phyloP scores from a whole-genome alignment of 352 stramenopile species.

The Thalassiosira mediterranea region DNA sequence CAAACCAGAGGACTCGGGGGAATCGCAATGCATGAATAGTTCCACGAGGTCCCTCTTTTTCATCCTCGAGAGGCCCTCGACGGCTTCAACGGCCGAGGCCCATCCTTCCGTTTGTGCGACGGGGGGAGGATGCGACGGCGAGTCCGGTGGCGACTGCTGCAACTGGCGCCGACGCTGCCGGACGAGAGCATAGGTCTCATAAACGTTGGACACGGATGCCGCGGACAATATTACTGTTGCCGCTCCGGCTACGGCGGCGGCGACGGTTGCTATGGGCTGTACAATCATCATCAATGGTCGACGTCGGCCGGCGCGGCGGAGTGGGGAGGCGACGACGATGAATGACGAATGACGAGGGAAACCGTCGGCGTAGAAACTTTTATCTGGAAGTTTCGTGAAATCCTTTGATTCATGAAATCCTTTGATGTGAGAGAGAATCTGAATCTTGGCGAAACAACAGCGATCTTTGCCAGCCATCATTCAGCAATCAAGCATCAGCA shows the following conservation, averaged over 20 bases:
- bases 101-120: constrained; percentile 19
- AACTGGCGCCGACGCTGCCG: constrained; percentile 9
- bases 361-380: too few species aligned
- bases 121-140: background rate
- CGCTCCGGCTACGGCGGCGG: constrained; percentile 11
- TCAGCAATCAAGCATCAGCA: too few species aligned
- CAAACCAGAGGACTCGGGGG: constrained; percentile 9
- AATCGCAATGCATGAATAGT: constrained; percentile 36
- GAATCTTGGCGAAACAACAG: too few species aligned
- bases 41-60: constrained; percentile 26
- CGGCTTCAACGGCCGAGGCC: constrained; percentile 24
- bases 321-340: too few species aligned
- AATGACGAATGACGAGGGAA: too few species aligned
- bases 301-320: too few species aligned
- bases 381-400: too few species aligned
- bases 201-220: constrained; percentile 36
- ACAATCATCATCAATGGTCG: constrained; percentile 13
- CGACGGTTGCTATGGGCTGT: constrained; percentile 10
- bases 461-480: too few species aligned
- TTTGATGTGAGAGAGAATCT: too few species aligned
- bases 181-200: constrained; percentile 23
- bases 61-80: constrained; percentile 21
- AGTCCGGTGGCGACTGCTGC: background rate
- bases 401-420: too few species aligned
- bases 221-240: constrained; percentile 21